Base-by-base conservation (phyloP, 2,329 filamentous ascomycete genomes). In the Hymenoscyphus infarciens region DNA sequence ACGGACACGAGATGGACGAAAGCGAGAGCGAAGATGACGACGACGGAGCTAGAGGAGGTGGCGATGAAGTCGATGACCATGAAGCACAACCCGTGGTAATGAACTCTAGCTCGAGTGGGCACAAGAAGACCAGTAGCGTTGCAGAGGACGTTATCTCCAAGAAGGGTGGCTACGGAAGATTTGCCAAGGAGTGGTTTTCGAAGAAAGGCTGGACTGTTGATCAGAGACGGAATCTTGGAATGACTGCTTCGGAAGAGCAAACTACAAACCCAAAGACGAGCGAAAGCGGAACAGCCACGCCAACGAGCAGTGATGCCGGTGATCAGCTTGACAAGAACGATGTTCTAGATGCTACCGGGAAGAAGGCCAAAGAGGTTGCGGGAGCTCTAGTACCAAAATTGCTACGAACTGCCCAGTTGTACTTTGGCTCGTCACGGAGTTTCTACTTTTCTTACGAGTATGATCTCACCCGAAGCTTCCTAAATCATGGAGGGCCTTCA, bases 361-460 rank as follows among this genome's bases (percentile, higher is more conserved):
- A 62, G 16, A 61, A 63, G 49, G 60, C 55, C 22, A 64, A 61
- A 19, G 64, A 67, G 60, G 66, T 68, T 35, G 66, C 68, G 27
- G 67, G 64, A 31, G 68, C 61, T 35, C 77, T 98, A 35, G 79
- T 96, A 11, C 94, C 94, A 1, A 96, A 97, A 72, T 81, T 98
- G 45, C 76, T 99, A 52, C 85, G 89, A 49, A 96, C 91, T 35
- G 88, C 92, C 1, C 91, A 91, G 72, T 85, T 98, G 61, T 85
- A 97, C 64, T 94, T 97, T 72, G 87, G 90, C 1, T 83, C 87
- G 3, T 92, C 89, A 0, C 83, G 84, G 66, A 97, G 91, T 74
- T 98, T 97, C 75, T 98, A 89, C 79, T 99, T 94, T 75, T 93
- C 93, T 0, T 97, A 99, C 74, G 95, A 99, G 67, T 84, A 94